These are phyloP conservation scores for Talaromyces sp. DNA, from an alignment of 2,329 filamentous ascomycete genomes.

Conservation along the genomic window DNA sequence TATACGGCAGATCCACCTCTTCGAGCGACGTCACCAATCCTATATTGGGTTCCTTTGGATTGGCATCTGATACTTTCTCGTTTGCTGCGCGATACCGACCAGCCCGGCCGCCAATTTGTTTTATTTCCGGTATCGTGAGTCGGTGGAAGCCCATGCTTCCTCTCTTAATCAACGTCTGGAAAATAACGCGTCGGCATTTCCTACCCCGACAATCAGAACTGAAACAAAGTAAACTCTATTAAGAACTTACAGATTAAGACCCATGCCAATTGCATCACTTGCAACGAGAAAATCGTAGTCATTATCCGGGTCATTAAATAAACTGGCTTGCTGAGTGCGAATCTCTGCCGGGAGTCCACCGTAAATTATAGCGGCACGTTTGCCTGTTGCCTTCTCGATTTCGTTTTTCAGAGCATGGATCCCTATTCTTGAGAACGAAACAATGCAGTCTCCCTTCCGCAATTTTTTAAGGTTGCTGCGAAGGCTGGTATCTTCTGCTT, in stretches of 20 bases:
- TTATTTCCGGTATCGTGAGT: conserved; percentile 71
- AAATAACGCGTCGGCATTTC: conserved; percentile 80
- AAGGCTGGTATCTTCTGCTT: conserved; percentile 61
- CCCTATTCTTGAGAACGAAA: conserved; percentile 75
- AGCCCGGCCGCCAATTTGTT: conserved; percentile 90
- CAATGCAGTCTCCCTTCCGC: conserved; percentile 83
- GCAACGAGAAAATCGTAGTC: conserved; percentile 94
- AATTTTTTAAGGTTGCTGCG: conserved; percentile 60
- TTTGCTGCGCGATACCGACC: conserved; percentile 75
- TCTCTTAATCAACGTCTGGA: conserved; percentile 71
- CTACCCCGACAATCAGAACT: conserved; percentile 28
- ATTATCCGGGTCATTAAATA: conserved; percentile 94
- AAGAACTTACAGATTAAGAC: conserved; percentile 70
- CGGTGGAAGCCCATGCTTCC: conserved; percentile 54
- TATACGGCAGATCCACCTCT: conserved; percentile 57
- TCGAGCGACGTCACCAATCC: conserved; percentile 80
- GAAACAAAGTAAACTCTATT: not conserved
- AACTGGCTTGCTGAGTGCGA: conserved; percentile 77
- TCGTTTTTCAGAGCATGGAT: conserved; percentile 74
- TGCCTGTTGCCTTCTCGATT: conserved; percentile 71
- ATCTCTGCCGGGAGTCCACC: conserved; percentile 89
- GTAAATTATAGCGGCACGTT: conserved; percentile 86
- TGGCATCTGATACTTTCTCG: conserved; percentile 38
- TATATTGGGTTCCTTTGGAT: conserved; percentile 32
- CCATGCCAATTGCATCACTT: conserved; percentile 96